Conservation (phyloP, 495 filamentous ascomycete genomes). For the Penicillium daleae region DNA sequence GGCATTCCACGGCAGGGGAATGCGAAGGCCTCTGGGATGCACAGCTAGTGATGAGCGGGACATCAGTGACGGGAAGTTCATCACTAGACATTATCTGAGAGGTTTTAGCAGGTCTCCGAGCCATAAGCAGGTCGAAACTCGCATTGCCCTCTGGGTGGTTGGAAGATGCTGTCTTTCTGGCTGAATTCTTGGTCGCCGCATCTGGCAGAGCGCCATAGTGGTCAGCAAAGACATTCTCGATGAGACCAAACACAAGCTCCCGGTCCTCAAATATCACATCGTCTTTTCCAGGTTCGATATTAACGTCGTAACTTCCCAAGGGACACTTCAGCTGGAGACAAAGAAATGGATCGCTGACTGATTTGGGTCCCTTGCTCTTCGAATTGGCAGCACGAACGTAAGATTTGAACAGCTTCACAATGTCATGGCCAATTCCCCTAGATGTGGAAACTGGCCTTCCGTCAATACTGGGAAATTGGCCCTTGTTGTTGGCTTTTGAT, state of each 20-base stretch:
- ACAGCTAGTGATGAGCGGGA: not conserved
- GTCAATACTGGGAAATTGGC: constrained; percentile 77
- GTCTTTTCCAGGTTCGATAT: constrained; percentile 90
- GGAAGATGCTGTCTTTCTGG: constrained; percentile 13
- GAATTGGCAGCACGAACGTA: constrained; percentile 51
- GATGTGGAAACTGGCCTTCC: constrained; percentile 69
- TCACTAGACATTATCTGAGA: not conserved
- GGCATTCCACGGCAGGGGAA: not conserved
- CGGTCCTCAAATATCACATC: constrained; percentile 78
- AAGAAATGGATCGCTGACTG: constrained; percentile 68
- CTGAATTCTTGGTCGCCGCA: not conserved
- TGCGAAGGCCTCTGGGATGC: not conserved
- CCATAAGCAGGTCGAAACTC: constrained; percentile 33
- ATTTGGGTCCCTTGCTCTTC: constrained; percentile 18
- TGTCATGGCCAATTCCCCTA: constrained; percentile 67
- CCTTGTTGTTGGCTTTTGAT: constrained; percentile 58
- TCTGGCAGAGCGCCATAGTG: constrained; percentile 55
- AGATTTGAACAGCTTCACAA: constrained; percentile 62
- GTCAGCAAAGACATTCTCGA: constrained; percentile 58
- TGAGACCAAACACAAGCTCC: constrained; percentile 50
- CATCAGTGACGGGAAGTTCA: not conserved
- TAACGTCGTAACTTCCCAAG: constrained; percentile 76
- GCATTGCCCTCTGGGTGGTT: not conserved
- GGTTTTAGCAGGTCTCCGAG: constrained; percentile 14
- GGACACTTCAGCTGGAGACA: constrained; percentile 74